Conservation (phyloP, 2,329 filamentous ascomycete species). For the Cladosporium sp. region DNA sequence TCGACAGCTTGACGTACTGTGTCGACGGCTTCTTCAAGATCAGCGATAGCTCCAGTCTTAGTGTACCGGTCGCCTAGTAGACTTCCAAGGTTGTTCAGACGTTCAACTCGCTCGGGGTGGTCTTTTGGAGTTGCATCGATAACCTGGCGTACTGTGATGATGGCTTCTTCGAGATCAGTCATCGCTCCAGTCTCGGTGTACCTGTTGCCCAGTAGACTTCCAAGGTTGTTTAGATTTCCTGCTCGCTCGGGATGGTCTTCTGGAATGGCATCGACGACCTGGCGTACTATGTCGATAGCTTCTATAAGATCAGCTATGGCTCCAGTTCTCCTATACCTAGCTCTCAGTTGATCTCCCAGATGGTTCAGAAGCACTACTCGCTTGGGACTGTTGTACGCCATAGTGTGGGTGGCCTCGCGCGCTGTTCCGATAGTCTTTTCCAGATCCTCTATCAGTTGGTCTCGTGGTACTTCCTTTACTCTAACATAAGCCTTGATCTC, state of each 20-base stretch:
- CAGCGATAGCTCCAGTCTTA: not conserved
- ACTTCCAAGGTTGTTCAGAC: not conserved
- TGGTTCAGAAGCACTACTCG: not conserved
- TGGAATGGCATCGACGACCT: not conserved
- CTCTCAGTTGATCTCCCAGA: not conserved
- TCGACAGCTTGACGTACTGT: not conserved
- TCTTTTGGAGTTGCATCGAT: not conserved
- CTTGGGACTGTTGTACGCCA: not conserved
- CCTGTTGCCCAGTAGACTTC: not conserved
- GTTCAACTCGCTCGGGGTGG: not conserved
- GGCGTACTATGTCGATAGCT: not conserved
- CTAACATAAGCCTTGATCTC: not conserved
- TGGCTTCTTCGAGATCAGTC: not conserved
- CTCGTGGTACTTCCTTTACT: too few relatives aligned
- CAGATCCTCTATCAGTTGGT: not conserved
- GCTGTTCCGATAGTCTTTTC: not conserved
- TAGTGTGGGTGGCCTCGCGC: not conserved
- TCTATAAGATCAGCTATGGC: not conserved
- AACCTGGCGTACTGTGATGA: not conserved
- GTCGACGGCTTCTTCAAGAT: slow-evolving; percentile 1
- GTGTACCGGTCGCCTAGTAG: not conserved
- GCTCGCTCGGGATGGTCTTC: not conserved
- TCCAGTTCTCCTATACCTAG: not conserved
- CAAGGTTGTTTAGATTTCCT: not conserved
- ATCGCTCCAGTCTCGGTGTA: not conserved